Percentiles rank a stretch among this genome's conserved stretches.
These are phyloP conservation scores for Pterulicium gracile DNA, from an alignment of 1,284 basidiomycete species.

Conservation along the genomic window DNA sequence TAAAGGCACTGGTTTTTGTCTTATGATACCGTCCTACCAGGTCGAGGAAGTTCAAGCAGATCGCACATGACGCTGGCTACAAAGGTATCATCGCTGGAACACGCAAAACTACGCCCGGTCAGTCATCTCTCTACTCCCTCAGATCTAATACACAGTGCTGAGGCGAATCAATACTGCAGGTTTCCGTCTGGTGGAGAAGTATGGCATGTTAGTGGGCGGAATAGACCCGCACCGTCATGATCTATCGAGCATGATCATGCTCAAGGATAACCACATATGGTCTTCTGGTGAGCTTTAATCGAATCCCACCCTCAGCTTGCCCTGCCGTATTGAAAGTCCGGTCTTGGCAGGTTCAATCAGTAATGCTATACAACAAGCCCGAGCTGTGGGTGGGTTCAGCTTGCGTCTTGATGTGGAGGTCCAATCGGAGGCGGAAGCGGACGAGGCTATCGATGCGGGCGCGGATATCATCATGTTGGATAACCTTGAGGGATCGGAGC, in stretches of 20 bases:
- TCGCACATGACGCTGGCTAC: conserved; percentile 76
- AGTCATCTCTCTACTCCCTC: conserved; percentile 8
- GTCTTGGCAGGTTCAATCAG: conserved; percentile 79
- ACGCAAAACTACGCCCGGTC: conserved; percentile 94
- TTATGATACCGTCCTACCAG: conserved; percentile 26
- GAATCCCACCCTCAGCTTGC: neutral
- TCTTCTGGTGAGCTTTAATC: conserved; percentile 79
- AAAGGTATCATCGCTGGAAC: conserved; percentile 91
- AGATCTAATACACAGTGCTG: conserved; percentile 14
- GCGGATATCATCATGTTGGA: conserved; percentile 99
- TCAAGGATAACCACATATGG: conserved; percentile 99
- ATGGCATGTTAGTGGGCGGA: conserved; percentile 97
- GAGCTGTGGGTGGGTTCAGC: conserved; percentile 87
- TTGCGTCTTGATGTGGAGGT: conserved; percentile 95
- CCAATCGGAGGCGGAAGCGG: conserved; percentile 78
- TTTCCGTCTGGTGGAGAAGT: conserved; percentile 96
- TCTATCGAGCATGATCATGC: conserved; percentile 98
- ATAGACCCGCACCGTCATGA: conserved; percentile 97
- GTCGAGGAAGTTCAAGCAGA: conserved; percentile 71
- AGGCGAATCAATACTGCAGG: conserved; percentile 31
- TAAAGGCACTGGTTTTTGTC: neutral
- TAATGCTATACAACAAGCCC: conserved; percentile 75
- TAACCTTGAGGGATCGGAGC: conserved; percentile 75
- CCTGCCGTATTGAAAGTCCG: neutral
- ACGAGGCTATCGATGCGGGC: conserved; percentile 92